phyloP scores from a whole-genome alignment of 306 rosid genomes.

The Clitoria ternatea region DNA sequence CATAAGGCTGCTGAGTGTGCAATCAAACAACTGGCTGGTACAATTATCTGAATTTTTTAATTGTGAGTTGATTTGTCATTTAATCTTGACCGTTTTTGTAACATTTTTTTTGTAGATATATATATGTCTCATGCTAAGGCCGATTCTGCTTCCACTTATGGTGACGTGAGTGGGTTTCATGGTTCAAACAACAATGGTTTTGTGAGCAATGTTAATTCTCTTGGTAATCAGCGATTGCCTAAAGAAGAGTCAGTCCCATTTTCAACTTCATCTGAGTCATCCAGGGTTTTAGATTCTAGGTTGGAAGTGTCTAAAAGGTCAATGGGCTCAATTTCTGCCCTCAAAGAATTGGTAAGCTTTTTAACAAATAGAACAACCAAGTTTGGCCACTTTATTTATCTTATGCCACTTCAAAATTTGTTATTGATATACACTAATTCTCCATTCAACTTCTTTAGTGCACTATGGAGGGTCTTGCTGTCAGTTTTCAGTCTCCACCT shows the following conservation, averaged over 20 bases:
- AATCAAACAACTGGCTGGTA: slow-evolving; percentile 74
- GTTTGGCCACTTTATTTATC: neutral
- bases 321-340: slow-evolving; percentile 47
- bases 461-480: slow-evolving; percentile 56
- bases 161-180: slow-evolving; percentile 41
- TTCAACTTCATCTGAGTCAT: slow-evolving; percentile 45
- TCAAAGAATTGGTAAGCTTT: slow-evolving; percentile 55
- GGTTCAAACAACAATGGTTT: slow-evolving; percentile 44
- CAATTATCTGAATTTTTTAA: neutral
- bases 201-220: slow-evolving; percentile 30
- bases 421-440: slow-evolving; percentile 20
- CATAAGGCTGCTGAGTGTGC: slow-evolving; percentile 63
- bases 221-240: slow-evolving; percentile 38
- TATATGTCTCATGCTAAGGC: slow-evolving; percentile 53
- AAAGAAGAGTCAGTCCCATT: slow-evolving; percentile 43
- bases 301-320: slow-evolving; percentile 47
- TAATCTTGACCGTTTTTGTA: neutral
- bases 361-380: neutral
- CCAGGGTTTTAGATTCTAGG: slow-evolving; percentile 45
- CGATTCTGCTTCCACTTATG: slow-evolving; percentile 45
- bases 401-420: neutral
- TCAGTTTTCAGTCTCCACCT: slow-evolving; percentile 47
- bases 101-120: slow-evolving; percentile 41
- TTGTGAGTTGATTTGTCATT: neutral
- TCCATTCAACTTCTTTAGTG: slow-evolving; percentile 47